These are phyloP conservation scores for Fraxinus albicans DNA, from an alignment of 305 asterid genomes.

Conservation along the genomic window DNA sequence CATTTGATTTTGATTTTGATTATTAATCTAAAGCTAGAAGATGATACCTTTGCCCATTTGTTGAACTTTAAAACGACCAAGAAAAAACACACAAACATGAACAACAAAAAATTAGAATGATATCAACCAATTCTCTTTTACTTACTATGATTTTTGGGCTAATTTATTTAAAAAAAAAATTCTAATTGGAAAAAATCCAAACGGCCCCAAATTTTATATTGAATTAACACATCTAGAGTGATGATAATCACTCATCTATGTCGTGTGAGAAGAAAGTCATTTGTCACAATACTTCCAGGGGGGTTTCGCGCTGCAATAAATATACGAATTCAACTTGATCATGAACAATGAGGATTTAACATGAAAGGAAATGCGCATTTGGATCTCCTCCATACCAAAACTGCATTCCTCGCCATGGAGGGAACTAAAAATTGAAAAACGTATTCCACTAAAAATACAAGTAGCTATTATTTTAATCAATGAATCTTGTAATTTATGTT, in stretches of 20 bases:
- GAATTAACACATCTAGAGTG: too few species aligned
- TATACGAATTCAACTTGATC: background rate
- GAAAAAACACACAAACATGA: background rate
- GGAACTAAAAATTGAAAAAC: background rate
- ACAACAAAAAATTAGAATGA: background rate
- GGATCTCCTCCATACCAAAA: background rate
- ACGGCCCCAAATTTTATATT: background rate
- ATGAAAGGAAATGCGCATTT: background rate
- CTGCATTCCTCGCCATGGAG: background rate
- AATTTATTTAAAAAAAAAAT: too few species aligned
- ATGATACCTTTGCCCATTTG: background rate
- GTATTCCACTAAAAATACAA: constrained; percentile 24
- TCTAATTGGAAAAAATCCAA: background rate
- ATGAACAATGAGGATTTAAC: background rate
- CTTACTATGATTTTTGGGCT: too few species aligned
- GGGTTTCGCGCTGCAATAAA: background rate
- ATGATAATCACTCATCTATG: too few species aligned
- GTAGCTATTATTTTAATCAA: constrained; percentile 7
- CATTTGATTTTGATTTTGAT: background rate
- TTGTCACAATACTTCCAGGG: background rate
- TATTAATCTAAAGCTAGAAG: background rate
- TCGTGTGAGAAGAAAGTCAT: too few species aligned
- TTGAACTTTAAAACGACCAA: too few species aligned
- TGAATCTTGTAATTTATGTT: constrained; percentile 21
- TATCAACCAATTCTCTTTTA: background rate